Evolutionary conservation across 495 filamentous ascomycete genomes (phyloP).

Genomic region (Astrocystis sublimbata): DNA sequence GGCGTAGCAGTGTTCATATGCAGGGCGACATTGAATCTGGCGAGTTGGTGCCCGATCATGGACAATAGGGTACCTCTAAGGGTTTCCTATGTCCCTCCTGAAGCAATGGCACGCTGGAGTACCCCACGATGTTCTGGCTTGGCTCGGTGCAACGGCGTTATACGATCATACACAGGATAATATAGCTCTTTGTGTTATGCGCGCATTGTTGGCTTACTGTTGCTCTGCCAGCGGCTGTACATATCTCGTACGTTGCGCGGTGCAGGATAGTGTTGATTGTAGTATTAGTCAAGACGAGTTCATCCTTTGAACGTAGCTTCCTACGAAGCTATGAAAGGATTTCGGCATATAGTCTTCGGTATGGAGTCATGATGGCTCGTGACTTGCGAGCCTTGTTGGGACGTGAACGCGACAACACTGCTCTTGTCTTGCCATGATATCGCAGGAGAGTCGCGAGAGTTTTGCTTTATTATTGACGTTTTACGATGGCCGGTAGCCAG

Average conservation of each 20-base stretch:
- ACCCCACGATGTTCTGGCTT: not conserved
- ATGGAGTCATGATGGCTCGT: not conserved
- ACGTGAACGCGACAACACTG: not conserved
- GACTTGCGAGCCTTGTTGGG: not conserved
- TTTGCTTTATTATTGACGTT: too few species aligned
- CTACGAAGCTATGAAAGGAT: not conserved
- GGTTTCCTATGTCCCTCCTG: not conserved
- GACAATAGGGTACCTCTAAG: not conserved
- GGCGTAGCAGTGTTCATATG: not conserved
- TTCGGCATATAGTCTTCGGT: not conserved
- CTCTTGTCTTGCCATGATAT: not conserved
- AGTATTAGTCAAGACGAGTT: not conserved
- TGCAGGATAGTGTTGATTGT: not conserved
- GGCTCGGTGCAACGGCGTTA: not conserved
- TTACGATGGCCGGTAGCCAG: too few species aligned
- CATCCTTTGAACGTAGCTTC: not conserved
- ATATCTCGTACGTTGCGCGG: not conserved
- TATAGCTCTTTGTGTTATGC: not conserved
- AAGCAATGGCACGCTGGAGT: not conserved
- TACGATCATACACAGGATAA: not conserved
- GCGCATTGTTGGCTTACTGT: slow-evolving; percentile 8
- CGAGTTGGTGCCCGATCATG: slow-evolving; percentile 5
- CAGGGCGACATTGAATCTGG: not conserved
- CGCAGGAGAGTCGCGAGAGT: too few species aligned
- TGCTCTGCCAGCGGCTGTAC: not conserved